These are phyloP conservation scores for Colletotrichum phormii DNA, from an alignment of 2,329 filamentous ascomycete species.

Conservation along the genomic window DNA sequence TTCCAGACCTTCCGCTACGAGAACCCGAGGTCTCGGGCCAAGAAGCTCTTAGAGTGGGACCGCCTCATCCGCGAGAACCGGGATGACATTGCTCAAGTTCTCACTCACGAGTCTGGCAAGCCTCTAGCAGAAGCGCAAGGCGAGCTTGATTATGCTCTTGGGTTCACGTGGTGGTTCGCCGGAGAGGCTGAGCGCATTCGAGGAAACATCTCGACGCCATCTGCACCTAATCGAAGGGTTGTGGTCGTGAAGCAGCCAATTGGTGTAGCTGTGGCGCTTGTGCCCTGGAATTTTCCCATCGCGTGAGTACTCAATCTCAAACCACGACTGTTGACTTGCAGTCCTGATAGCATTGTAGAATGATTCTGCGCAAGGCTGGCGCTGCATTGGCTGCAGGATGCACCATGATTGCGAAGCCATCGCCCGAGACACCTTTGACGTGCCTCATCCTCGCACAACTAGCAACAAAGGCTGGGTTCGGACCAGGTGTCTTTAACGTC, in stretches of 20 bases:
- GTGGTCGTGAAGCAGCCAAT: slow-evolving; percentile 73
- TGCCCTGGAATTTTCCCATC: slow-evolving; percentile 70
- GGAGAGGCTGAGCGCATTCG: slow-evolving; percentile 62
- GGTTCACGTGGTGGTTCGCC: slow-evolving; percentile 69
- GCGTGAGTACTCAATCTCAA: slow-evolving; percentile 54
- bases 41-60: slow-evolving; percentile 52
- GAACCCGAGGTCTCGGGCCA: slow-evolving; percentile 49
- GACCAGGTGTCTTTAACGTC: slow-evolving; percentile 74
- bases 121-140: slow-evolving; percentile 64
- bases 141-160: slow-evolving; percentile 66
- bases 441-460: slow-evolving; percentile 76
- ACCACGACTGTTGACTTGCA: too few species aligned
- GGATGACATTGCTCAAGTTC: slow-evolving; percentile 52
- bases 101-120: slow-evolving; percentile 66
- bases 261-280: slow-evolving; percentile 49
- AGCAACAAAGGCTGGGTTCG: slow-evolving; percentile 78
- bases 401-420: slow-evolving; percentile 80
- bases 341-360: neutral
- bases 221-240: slow-evolving; percentile 71
- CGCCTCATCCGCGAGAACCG: slow-evolving; percentile 47
- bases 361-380: slow-evolving; percentile 54
- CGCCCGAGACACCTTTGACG: slow-evolving; percentile 80
- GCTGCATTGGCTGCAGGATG: slow-evolving; percentile 78
- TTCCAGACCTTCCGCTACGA: slow-evolving; percentile 52
- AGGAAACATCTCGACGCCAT: slow-evolving; percentile 70